Base-by-base conservation (phyloP, 345 rosid species). In the Bruguiera sexangula region DNA sequence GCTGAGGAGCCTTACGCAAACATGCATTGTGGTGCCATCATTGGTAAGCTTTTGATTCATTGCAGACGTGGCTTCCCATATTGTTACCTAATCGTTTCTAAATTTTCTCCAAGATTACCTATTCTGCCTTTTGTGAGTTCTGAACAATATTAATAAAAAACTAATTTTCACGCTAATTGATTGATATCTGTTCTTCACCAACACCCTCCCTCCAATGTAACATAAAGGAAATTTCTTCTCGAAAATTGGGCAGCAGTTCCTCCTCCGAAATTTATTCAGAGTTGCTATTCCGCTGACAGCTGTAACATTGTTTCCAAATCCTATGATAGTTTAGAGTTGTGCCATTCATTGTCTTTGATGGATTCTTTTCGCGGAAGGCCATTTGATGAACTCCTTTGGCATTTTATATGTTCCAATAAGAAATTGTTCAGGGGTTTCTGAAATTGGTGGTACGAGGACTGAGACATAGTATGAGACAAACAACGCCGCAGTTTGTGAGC, bases 21-120 rank as follows among this genome's bases (percentile, higher is more conserved):
- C 76, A 81, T 93, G 87, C 98, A 93, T 76, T 93, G 93, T 37
- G 98, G 98, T 62, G 91, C 92, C 64, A 89, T 93, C 59, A 93
- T 93, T n/a, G 98, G 98, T 91, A 80, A 51, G 81, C 66, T 55
- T 52, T 58, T 34, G 3, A 20, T 54, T 21, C 21, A 5, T 68
- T 64, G 20, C 22, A 19, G 18, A 34, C 36, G 32, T 21, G 22
- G 36, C 53, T 69, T 20, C 6, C 21, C n/a, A 2, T 73, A 37
- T 15, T 22, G 8, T 32, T 21, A 2, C 9, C 37, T 21, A 29
- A 65, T 24, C 18, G 1, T 72, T 13, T 13, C 57, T 8, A 62
- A 71, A 9, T 16, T 21, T 61, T n/a, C 15, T 55, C 37, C 26
- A 15, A 43, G 19, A 13, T 43, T 43, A 13, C 18, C 60, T 9